These are phyloP conservation scores for Cryphonectria nitschkei DNA, from an alignment of 2,329 filamentous ascomycete species.

Conservation along the genomic window DNA sequence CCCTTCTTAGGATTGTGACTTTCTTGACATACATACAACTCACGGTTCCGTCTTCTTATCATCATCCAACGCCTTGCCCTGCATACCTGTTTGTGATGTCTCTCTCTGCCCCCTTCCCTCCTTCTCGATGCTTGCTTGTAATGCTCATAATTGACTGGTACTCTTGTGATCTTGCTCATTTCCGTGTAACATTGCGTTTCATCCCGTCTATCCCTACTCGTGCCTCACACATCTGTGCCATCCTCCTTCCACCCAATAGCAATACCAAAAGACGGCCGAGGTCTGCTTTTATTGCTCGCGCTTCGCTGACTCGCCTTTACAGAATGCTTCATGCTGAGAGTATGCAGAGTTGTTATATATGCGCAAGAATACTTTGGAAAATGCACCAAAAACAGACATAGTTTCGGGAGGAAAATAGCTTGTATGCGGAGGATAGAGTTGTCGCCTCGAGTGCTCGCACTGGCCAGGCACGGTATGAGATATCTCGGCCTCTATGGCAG, in stretches of 20 bases:
- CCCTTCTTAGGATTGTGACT: not conserved
- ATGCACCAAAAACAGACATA: not conserved
- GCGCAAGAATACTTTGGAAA: not conserved
- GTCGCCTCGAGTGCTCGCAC: not conserved
- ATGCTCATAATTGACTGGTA: conserved; percentile 18
- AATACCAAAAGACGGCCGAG: not conserved
- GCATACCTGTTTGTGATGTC: conserved; percentile 19
- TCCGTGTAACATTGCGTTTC: not conserved
- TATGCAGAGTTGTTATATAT: not conserved
- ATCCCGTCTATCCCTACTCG: not conserved
- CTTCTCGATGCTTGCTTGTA: conserved; percentile 4
- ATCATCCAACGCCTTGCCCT: conserved; percentile 25
- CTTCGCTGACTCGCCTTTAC: not conserved
- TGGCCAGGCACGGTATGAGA: not conserved
- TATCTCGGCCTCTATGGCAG: not conserved
- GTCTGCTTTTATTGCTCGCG: not conserved
- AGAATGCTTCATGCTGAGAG: not conserved
- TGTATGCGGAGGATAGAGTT: not conserved
- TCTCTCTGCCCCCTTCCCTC: not conserved
- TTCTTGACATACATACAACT: conserved; percentile 20
- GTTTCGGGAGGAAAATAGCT: not conserved
- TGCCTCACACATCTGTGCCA: conserved; percentile 3
- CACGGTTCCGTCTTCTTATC: not conserved
- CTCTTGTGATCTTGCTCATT: conserved; percentile 10
- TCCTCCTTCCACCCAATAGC: conserved; percentile 3